These are phyloP conservation scores for Termitomyces sp. DNA, from an alignment of 768 basidiomycete genomes.

Conservation along the genomic window DNA sequence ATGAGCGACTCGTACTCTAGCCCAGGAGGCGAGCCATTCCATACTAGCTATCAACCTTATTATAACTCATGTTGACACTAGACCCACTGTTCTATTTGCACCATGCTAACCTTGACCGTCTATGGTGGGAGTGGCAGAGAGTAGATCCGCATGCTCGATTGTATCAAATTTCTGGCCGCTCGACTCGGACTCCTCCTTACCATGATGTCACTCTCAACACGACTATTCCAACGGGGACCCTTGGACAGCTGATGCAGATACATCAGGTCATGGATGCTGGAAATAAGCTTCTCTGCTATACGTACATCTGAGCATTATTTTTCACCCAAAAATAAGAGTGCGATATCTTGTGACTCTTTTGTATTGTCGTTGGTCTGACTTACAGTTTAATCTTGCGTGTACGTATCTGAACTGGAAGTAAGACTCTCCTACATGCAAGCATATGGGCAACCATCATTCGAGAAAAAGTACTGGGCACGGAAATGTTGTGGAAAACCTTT, in stretches of 20 bases:
- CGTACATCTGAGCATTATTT: not conserved
- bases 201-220: conserved; percentile 26
- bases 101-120: conserved; percentile 32
- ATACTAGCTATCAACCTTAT: no score
- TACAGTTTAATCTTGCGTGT: no score
- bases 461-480: no score
- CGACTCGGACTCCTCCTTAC: conserved; percentile 21
- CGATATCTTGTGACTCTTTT: no score
- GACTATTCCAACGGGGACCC: conserved; percentile 10
- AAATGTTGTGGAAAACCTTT: no score
- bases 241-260: not conserved
- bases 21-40: conserved; percentile 25
- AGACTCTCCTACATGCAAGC: no score
- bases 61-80: conserved; percentile 2
- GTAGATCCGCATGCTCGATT: conserved; percentile 18
- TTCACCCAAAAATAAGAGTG: no score
- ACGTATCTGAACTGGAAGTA: no score
- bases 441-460: no score
- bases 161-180: conserved; percentile 27
- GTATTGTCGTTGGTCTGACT: no score
- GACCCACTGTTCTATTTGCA: conserved; percentile 36
- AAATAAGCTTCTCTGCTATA: conserved; percentile 1
- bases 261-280: conserved; percentile 3
- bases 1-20: conserved; percentile 30
- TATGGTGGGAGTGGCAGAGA: conserved; percentile 35